Base-by-base conservation (phyloP, 2,329 filamentous ascomycete species). In the Grosmannia clavigera region DNA sequence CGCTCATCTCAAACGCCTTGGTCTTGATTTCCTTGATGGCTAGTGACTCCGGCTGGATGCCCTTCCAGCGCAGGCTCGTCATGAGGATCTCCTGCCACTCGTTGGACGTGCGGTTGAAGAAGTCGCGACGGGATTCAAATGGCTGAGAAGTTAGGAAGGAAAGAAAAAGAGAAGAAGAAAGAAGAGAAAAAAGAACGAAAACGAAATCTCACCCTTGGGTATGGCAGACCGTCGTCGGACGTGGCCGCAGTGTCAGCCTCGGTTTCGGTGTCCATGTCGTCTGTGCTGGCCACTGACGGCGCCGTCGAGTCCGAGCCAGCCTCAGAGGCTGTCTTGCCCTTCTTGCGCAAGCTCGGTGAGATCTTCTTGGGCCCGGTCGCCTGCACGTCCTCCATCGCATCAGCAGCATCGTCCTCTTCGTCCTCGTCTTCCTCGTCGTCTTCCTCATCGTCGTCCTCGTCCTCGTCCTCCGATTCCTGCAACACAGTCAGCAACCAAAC, bases 1-100 rank as follows among this genome's bases (percentile, higher is more conserved):
- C 94, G 50, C 92, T 92, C 64, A 90, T 80, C 69, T 90, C 87
- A 71, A 96, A 99, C 1, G 91, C 94, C 70, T 84, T 85, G 68
- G 92, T 87, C 72, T 95, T 91, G 68, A 97, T 85, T 76, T 97
- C 94, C 77, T 99, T 99, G 68, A 95, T 77, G 0, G 83, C 79
- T 64, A 90, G 80, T 50, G 83, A 80, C 71, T 88, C 87, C 3
- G 82, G 81, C 64, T 84, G 81, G 53, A 83, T 76, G 40, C 82
- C 82, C 71, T 85, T 85, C 75, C 83, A 85, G 63, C 85, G 82
- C 61, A 94, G 75, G 65, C 81, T 86, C 1, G 87, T 86, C 75
- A 96, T 84, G 46, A 96, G 78, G 16, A 92, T 76, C 64, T 91
- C 88, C 71, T 97, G 92, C 94, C 94, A 99, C 65, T 92, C 87